These are phyloP conservation scores for Mrakia blollopis DNA, from an alignment of 768 basidiomycete species.

Conservation along the genomic window DNA sequence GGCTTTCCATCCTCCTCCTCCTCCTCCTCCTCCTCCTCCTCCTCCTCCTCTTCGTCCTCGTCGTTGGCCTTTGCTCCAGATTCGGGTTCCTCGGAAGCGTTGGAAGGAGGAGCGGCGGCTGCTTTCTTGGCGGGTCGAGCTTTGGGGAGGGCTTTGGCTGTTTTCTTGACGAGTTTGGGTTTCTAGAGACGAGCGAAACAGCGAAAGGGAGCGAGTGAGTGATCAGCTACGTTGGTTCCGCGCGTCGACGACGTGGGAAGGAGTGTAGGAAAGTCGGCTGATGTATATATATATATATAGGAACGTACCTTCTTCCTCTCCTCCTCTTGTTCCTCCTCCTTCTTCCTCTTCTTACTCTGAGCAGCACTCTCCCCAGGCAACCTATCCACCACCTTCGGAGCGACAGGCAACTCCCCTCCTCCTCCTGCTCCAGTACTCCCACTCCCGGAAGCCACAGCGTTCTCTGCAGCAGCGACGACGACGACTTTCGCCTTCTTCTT, in stretches of 20 bases:
- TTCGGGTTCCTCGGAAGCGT: no score
- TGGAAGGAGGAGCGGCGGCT: background rate
- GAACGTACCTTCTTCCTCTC: background rate
- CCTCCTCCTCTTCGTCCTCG: background rate
- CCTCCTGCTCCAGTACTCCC: background rate
- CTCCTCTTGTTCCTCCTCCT: background rate
- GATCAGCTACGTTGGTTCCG: background rate
- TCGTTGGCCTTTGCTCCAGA: background rate
- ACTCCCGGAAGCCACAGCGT: background rate
- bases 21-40: background rate
- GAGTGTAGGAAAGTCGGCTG: background rate
- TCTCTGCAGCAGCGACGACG: background rate
- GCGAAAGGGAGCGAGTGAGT: background rate
- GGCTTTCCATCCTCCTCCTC: background rate
- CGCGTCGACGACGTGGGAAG: background rate
- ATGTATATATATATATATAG: background rate
- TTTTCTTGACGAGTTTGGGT: background rate
- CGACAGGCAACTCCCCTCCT: background rate
- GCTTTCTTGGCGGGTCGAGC: background rate
- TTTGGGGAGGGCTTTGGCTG: conserved; percentile 1
- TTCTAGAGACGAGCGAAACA: background rate
- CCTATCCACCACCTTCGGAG: background rate
- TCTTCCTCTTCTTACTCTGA: background rate
- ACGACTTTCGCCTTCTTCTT: background rate
- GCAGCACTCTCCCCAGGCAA: background rate